A percentile compares a stretch with the other conserved stretches of the same genome.
Evolutionary conservation across 768 basidiomycete species (phyloP).

Genomic region (Baorangia bicolor): DNA sequence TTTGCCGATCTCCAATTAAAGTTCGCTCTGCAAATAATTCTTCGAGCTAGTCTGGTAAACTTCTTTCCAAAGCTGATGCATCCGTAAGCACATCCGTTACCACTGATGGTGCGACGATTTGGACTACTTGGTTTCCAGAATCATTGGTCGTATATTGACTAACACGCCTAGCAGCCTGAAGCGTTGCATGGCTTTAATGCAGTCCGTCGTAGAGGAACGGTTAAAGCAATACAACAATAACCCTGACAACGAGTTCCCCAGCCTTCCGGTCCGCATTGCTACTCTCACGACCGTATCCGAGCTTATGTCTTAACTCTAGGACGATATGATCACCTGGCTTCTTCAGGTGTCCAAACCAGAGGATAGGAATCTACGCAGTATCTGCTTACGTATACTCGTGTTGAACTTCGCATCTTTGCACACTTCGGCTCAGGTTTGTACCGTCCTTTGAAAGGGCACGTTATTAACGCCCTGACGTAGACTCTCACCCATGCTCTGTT

Average conservation of each 20-base stretch:
- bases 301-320: conserved; percentile 22
- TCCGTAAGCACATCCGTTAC: conserved; percentile 29
- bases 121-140: conserved; percentile 20
- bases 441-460: not conserved
- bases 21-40: conserved; percentile 36
- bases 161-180: conserved; percentile 33
- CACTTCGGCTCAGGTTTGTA: conserved; percentile 33
- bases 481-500: conserved; percentile 39
- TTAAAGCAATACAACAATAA: conserved; percentile 27
- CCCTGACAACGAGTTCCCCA: conserved; percentile 16
- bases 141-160: conserved; percentile 33
- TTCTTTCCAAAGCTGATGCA: conserved; percentile 35
- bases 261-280: conserved; percentile 33
- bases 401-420: conserved; percentile 41
- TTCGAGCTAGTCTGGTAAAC: conserved; percentile 33
- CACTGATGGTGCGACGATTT: conserved; percentile 10
- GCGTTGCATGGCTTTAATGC: conserved; percentile 30
- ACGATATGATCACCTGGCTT: conserved; percentile 44
- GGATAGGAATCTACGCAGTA: conserved; percentile 28
- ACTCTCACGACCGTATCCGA: not conserved
- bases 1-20: conserved; percentile 34
- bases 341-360: conserved; percentile 32
- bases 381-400: conserved; percentile 35
- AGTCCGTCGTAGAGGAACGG: conserved; percentile 36
- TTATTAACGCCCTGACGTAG: conserved; percentile 21